Evolutionary conservation across 768 basidiomycete genomes (phyloP), one percentile per base, ranked within the genome.

Genomic region (Pholiota conissans): DNA sequence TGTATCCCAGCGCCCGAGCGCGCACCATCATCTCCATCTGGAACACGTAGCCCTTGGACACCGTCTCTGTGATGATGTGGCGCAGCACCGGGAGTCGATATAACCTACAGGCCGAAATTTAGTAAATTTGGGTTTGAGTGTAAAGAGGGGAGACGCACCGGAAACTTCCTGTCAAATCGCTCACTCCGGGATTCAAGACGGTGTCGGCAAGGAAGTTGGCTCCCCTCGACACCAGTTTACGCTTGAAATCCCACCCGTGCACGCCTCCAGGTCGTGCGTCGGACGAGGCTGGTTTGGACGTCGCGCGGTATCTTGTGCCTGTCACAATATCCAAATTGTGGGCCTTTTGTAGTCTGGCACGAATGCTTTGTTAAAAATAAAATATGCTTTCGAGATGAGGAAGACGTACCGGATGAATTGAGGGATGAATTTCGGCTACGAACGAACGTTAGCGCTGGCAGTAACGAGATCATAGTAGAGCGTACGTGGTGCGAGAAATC

Each of bases 1-100:
- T 84, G 73, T 93, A 95, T 5, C 91, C 93, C 55, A 92, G 74
- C 1, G 90, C 84, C 20, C 87, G 82, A 4, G 94, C 94, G 0
- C 94, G 84, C 18, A 93, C 94, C 83, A 95, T 95, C 89, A 95
- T 96, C 70, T 96, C 94, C 94, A 96, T 96, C 79, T 96, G 94
- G 78, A 96, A 95, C 28, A 96, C 94, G 65, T 95, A 96, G 8
- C 94, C 94, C 62, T 91, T 90, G 2, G 93, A 93, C 59, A 87
- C 82, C 1, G 90, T 93, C 62, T 87, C 81, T 4, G 87, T 84
- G 64, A 96, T 95, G 66, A 96, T 90, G 63, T 93, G 86, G 48
- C 82, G 83, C 54, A 96, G 78, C 6, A 91, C 94, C 0, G 80
- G 79, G 10, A 84, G 70, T 35, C 90, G 86, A 70, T 96, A 96